These are phyloP conservation scores for Nitzschia sp. DNA, from an alignment of 108 stramenopile species.

Conservation along the genomic window DNA sequence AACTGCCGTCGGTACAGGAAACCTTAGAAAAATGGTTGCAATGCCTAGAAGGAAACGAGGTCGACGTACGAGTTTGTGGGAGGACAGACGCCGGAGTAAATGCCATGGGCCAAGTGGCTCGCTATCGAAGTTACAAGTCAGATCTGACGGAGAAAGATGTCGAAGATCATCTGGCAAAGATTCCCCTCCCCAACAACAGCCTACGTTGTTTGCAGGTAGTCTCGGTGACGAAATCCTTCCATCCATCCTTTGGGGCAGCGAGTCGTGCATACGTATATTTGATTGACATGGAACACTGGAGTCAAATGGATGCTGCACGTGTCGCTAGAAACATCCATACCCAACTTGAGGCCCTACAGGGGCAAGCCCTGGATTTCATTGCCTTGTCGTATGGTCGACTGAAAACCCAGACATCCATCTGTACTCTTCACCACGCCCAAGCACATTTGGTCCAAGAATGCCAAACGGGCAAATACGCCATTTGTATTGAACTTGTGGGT, in stretches of 20 bases:
- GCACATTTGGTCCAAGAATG: conserved; percentile 46
- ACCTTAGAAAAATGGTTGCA: conserved; percentile 60
- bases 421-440: conserved; percentile 55
- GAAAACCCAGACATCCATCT: conserved; percentile 64
- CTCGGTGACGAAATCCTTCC: conserved; percentile 42
- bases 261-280: conserved; percentile 75
- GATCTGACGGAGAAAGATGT: conserved; percentile 18
- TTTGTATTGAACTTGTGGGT: conserved; percentile 74
- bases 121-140: conserved; percentile 49
- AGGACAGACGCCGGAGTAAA: conserved; percentile 80
- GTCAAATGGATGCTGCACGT: background rate
- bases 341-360: conserved; percentile 46
- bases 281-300: conserved; percentile 45
- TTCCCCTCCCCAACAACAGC: background rate
- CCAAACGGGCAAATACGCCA: conserved; percentile 17
- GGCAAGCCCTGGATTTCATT: conserved; percentile 57
- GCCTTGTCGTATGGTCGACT: conserved; percentile 73
- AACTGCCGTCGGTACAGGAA: conserved; percentile 67
- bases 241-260: conserved; percentile 74
- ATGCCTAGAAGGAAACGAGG: conserved; percentile 22
- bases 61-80: conserved; percentile 69
- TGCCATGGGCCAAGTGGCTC: conserved; percentile 74
- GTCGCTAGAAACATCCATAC: background rate
- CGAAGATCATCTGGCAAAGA: background rate
- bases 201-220: conserved; percentile 1